These are phyloP conservation scores for Phytophthora multivora DNA, from an alignment of 352 stramenopile species.

Conservation along the genomic window DNA sequence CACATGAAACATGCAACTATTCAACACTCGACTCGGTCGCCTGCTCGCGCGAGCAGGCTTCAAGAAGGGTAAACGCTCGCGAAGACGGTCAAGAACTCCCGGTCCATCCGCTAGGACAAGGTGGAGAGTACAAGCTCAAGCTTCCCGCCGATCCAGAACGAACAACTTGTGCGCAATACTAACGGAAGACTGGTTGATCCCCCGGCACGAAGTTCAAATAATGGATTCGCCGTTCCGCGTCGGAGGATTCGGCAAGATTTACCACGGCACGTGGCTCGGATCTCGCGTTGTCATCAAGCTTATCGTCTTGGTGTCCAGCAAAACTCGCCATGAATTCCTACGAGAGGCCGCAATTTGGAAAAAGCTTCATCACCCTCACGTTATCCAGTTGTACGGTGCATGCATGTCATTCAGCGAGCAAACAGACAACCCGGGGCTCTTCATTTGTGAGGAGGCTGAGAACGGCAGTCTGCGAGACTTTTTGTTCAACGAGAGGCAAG, in stretches of 20 bases:
- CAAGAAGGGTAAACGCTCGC: slow-evolving; percentile 7
- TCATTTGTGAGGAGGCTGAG: slow-evolving; percentile 18
- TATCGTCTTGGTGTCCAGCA: not conserved
- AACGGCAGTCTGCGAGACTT: slow-evolving; percentile 19
- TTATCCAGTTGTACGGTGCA: slow-evolving; percentile 73
- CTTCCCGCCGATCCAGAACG: not conserved
- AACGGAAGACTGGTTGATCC: not conserved
- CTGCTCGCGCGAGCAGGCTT: slow-evolving; percentile 2
- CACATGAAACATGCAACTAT: slow-evolving; percentile 9
- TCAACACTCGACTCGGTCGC: slow-evolving; percentile 10
- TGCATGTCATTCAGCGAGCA: slow-evolving; percentile 9
- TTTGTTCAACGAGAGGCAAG: slow-evolving; percentile 20
- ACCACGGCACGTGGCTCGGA: slow-evolving; percentile 1
- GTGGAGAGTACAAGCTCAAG: slow-evolving; percentile 11
- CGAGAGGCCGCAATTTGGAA: slow-evolving; percentile 18
- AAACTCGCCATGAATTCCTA: slow-evolving; percentile 3
- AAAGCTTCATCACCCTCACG: slow-evolving; percentile 47
- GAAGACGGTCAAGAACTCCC: slow-evolving; percentile 4
- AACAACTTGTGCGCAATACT: not conserved
- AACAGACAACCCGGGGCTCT: slow-evolving; percentile 8
- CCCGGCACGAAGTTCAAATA: not conserved
- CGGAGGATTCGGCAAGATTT: slow-evolving; percentile 7
- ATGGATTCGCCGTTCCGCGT: not conserved
- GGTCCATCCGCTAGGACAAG: not conserved
- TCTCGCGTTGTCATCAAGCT: slow-evolving; percentile 3